phyloP scores from a whole-genome alignment of 768 basidiomycete species.

The Pisolithus sp. region DNA sequence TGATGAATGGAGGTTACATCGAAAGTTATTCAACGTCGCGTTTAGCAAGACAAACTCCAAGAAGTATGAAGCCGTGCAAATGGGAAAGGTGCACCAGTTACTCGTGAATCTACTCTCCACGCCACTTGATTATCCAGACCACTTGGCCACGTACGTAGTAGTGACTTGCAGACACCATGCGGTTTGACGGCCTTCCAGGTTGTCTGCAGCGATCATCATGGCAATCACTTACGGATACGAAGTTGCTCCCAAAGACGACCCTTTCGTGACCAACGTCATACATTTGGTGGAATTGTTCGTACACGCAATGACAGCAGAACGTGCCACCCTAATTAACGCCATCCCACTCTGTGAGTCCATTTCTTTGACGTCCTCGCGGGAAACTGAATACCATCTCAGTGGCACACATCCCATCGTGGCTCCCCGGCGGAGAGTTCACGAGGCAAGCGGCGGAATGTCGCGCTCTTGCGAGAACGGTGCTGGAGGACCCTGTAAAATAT shows the following conservation, averaged over 20 bases:
- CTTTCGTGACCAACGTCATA: background rate
- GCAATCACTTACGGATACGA: constrained; percentile 7
- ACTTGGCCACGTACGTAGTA: constrained; percentile 2
- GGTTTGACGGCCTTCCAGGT: background rate
- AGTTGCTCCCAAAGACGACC: constrained; percentile 3
- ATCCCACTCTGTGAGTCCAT: constrained; percentile 17
- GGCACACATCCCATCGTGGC: constrained; percentile 17
- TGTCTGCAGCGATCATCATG: constrained; percentile 5
- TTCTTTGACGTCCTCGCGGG: no score
- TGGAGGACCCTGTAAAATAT: constrained; percentile 11
- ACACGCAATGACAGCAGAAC: constrained; percentile 1
- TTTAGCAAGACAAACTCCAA: constrained; percentile 1
- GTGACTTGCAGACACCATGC: background rate
- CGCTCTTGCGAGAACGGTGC: background rate
- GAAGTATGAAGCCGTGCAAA: constrained; percentile 1
- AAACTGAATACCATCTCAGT: constrained; percentile 5
- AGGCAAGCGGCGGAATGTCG: background rate
- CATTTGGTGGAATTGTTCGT: background rate
- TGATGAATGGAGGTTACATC: constrained; percentile 12
- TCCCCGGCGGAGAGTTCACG: constrained; percentile 9
- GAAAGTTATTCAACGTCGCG: constrained; percentile 9
- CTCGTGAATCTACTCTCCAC: constrained; percentile 1
- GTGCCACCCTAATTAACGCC: background rate
- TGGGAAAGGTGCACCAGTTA: background rate
- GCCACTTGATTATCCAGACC: background rate